Evolutionary conservation across 257 asterid genomes (phyloP).

Genomic region (Marsdenia floribunda): DNA sequence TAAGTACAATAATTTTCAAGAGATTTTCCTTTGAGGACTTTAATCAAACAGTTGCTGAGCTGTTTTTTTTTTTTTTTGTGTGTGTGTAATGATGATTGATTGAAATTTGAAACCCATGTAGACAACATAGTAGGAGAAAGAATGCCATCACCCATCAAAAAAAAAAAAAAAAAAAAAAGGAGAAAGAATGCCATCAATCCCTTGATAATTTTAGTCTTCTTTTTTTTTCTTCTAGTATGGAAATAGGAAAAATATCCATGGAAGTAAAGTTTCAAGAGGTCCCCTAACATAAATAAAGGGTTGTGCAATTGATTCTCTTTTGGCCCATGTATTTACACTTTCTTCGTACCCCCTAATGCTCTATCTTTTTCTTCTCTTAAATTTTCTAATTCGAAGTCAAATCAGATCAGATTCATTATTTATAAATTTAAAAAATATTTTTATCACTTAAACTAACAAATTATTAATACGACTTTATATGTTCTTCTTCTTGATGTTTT

Average conservation of each 20-base stretch:
- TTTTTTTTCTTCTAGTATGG: background rate
- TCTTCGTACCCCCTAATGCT: background rate
- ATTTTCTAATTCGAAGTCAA: too few relatives aligned
- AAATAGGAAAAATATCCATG: background rate
- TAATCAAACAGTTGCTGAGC: background rate
- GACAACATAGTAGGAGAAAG: constrained; percentile 7
- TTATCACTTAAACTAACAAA: too few relatives aligned
- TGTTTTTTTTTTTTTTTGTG: background rate
- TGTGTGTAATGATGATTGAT: background rate
- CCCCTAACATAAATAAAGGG: background rate
- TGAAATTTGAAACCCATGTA: background rate
- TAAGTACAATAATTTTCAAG: background rate
- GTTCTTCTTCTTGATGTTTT: too few relatives aligned
- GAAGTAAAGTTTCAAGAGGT: background rate
- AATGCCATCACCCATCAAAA: background rate
- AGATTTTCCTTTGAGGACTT: background rate
- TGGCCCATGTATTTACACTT: constrained; percentile 1
- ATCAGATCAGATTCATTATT: too few relatives aligned
- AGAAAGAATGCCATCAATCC: background rate
- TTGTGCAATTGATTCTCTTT: background rate
- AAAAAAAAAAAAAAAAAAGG: too few relatives aligned
- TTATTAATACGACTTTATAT: too few relatives aligned
- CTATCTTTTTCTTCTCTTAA: background rate
- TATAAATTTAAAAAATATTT: too few relatives aligned
- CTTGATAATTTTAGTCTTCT: background rate